Conservation (phyloP, 1,284 basidiomycete species). For the Taiwanofungus camphoratus region DNA sequence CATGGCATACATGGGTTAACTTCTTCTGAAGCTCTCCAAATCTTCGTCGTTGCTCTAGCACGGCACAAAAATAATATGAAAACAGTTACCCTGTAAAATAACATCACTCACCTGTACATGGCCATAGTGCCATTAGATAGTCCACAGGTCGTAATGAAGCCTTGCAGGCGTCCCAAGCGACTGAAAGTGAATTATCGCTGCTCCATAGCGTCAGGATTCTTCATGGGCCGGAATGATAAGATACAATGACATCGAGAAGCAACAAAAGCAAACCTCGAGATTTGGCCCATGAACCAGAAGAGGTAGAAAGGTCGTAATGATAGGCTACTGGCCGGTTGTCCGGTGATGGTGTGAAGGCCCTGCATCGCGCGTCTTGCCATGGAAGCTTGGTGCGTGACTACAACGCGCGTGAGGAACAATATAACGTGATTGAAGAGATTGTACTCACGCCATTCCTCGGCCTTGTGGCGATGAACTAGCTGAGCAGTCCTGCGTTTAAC, state of each 20-base stretch:
- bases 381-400: conserved; percentile 59
- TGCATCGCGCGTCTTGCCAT: conserved; percentile 56
- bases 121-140: conserved; percentile 63
- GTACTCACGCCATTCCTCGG: conserved; percentile 68
- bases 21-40: conserved; percentile 43
- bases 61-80: too few relatives aligned
- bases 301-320: conserved; percentile 57
- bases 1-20: conserved; percentile 42
- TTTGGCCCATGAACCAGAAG: conserved; percentile 76
- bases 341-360: conserved; percentile 59
- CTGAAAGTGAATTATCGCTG: conserved; percentile 49
- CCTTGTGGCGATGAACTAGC: conserved; percentile 57
- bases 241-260: not conserved
- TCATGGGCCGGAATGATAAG: conserved; percentile 1
- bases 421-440: conserved; percentile 8
- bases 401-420: conserved; percentile 7
- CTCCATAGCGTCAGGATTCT: conserved; percentile 61
- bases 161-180: conserved; percentile 63
- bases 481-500: conserved; percentile 38
- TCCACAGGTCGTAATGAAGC: conserved; percentile 57
- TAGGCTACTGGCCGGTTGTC: conserved; percentile 43
- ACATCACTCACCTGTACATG: conserved; percentile 48
- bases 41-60: conserved; percentile 46
- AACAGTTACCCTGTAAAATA: not conserved
- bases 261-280: conserved; percentile 43